Conservation (phyloP, 2,329 filamentous ascomycete species). For the Neonectria ditissima region DNA sequence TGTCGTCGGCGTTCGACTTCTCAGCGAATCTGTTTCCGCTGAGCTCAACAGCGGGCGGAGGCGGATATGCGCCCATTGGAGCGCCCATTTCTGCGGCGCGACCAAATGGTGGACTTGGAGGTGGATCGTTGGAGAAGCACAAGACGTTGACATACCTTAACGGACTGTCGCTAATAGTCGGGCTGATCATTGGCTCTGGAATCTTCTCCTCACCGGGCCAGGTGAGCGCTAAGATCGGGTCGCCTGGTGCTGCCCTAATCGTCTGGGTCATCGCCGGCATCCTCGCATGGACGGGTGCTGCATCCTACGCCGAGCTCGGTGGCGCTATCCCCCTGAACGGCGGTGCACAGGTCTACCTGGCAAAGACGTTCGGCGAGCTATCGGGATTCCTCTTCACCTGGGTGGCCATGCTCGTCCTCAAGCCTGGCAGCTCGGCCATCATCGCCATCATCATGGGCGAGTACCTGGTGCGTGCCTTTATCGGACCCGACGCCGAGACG, state of each 20-base stretch:
- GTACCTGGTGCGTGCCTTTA: constrained; percentile 88
- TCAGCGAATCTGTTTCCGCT: constrained; percentile 92
- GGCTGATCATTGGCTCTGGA: constrained; percentile 93
- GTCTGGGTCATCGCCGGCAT: constrained; percentile 93
- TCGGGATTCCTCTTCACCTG: constrained; percentile 95
- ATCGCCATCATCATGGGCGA: constrained; percentile 98
- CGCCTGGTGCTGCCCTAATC: constrained; percentile 88
- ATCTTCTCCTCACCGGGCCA: constrained; percentile 96
- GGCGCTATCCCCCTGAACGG: constrained; percentile 97
- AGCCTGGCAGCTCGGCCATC: constrained; percentile 93
- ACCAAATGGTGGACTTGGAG: constrained; percentile 67
- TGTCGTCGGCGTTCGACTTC: constrained; percentile 95
- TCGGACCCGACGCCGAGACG: constrained; percentile 86
- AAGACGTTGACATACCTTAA: constrained; percentile 97
- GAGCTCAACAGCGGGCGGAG: constrained; percentile 78
- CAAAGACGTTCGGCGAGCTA: constrained; percentile 96
- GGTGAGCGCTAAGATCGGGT: constrained; percentile 91
- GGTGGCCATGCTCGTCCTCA: constrained; percentile 93
- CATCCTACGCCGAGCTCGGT: constrained; percentile 94
- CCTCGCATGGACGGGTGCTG: constrained; percentile 94
- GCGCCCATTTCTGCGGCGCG: constrained; percentile 71
- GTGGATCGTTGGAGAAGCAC: constrained; percentile 89
- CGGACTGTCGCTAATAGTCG: constrained; percentile 89
- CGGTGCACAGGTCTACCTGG: constrained; percentile 91
- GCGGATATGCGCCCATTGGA: constrained; percentile 87